These are phyloP conservation scores for Candida cerambycidarum DNA, from an alignment of 805 yeast species.

Conservation along the genomic window DNA sequence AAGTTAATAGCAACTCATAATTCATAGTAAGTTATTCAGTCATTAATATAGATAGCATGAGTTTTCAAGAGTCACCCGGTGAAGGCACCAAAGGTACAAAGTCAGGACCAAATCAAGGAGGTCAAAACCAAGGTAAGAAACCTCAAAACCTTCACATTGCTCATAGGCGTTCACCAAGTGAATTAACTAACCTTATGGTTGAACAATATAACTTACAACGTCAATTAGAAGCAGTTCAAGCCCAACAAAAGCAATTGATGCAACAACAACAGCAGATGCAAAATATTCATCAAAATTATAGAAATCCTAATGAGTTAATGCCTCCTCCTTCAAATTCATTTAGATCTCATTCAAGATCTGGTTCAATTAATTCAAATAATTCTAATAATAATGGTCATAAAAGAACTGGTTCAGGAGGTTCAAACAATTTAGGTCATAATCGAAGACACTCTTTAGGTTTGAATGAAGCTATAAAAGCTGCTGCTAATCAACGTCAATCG, in stretches of 20 bases:
- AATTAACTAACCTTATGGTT: constrained; percentile 87
- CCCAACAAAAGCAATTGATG: constrained; percentile 84
- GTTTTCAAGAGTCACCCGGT: background rate
- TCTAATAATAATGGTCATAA: constrained; percentile 23
- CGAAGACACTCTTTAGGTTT: constrained; percentile 92
- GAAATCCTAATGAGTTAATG: constrained; percentile 17
- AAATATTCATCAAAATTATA: constrained; percentile 51
- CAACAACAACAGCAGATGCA: constrained; percentile 70
- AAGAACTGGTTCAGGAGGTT: constrained; percentile 33
- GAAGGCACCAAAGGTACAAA: background rate
- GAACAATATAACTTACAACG: constrained; percentile 89
- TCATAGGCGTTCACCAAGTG: constrained; percentile 96
- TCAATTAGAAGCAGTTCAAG: constrained; percentile 87
- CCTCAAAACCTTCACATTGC: constrained; percentile 73
- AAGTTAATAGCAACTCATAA: too few relatives aligned
- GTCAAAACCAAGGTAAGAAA: constrained; percentile 14
- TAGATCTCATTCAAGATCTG: constrained; percentile 33
- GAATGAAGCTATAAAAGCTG: constrained; percentile 92
- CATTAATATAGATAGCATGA: background rate
- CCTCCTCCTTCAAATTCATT: constrained; percentile 19
- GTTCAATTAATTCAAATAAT: constrained; percentile 21
- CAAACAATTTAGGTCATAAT: constrained; percentile 57
- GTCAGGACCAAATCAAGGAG: background rate
- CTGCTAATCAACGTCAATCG: constrained; percentile 76
- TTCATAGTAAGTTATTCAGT: background rate